Evolutionary conservation across 305 asterid species (phyloP).

Genomic region (Petunia hybrid): DNA sequence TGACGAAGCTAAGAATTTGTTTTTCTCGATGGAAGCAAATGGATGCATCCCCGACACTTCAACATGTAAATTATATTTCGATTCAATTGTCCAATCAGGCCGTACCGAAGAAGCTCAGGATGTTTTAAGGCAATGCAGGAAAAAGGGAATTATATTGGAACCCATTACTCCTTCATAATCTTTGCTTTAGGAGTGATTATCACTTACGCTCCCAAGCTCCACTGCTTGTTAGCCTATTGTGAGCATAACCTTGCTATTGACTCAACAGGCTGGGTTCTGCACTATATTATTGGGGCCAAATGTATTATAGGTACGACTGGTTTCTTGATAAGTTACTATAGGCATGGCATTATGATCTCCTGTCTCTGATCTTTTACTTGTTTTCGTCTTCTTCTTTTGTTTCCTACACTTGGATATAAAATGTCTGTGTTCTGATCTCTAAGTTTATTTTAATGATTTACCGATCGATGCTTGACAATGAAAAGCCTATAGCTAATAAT

Average conservation of each 20-base stretch:
- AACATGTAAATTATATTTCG: conserved; percentile 61
- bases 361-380: conserved; percentile 3
- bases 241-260: not conserved
- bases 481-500: conserved; percentile 1
- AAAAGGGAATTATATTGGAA: conserved; percentile 59
- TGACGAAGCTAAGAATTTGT: conserved; percentile 66
- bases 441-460: not conserved
- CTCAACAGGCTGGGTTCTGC: not conserved
- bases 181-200: conserved; percentile 38
- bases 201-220: conserved; percentile 25
- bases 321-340: conserved; percentile 11
- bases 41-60: conserved; percentile 75
- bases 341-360: not conserved
- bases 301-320: not conserved
- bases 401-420: not conserved
- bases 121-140: conserved; percentile 55
- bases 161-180: conserved; percentile 44
- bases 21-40: conserved; percentile 74
- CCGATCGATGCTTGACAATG: conserved; percentile 1
- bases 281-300: not conserved
- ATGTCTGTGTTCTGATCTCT: conserved; percentile 3
- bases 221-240: not conserved
- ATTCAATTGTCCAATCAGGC: conserved; percentile 60
- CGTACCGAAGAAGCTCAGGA: conserved; percentile 64
- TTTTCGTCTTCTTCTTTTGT: conserved; percentile 7